Conservation (phyloP, 768 basidiomycete species). For the Candolleomyces eurysporus region DNA sequence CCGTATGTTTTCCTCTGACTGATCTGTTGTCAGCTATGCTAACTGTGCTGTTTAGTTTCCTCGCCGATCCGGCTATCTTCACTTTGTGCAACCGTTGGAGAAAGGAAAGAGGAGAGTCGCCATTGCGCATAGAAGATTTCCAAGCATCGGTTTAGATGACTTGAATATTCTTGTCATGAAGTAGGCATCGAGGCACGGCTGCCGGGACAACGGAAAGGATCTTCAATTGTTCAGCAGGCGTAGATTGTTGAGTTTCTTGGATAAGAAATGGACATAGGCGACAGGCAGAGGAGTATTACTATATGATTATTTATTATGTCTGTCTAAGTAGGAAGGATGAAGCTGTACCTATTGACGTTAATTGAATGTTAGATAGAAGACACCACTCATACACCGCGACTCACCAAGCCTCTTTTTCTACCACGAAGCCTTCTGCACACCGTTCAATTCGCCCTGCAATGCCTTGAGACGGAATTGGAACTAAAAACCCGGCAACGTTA, state of each 20-base stretch:
- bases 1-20: slow-evolving; percentile 46
- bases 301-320: no score
- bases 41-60: slow-evolving; percentile 48
- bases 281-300: no score
- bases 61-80: slow-evolving; percentile 73
- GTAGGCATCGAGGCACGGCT: no score
- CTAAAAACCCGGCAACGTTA: slow-evolving; percentile 35
- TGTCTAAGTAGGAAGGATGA: no score
- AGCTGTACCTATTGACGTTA: neutral
- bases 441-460: slow-evolving; percentile 75
- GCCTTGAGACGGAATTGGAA: slow-evolving; percentile 91
- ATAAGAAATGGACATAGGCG: no score
- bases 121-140: slow-evolving; percentile 53
- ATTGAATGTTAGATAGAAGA: neutral
- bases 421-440: slow-evolving; percentile 93
- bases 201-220: no score
- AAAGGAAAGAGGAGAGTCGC: slow-evolving; percentile 73
- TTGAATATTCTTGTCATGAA: no score
- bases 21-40: neutral
- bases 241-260: no score
- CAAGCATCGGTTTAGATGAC: slow-evolving; percentile 1
- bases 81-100: slow-evolving; percentile 86
- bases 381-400: neutral
- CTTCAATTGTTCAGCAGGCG: no score
- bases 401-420: slow-evolving; percentile 31